Evolutionary conservation across 2,329 filamentous ascomycete species (phyloP), one percentile per base, ranked within the genome.

Genomic region (Chrysosporium queenslandicum): DNA sequence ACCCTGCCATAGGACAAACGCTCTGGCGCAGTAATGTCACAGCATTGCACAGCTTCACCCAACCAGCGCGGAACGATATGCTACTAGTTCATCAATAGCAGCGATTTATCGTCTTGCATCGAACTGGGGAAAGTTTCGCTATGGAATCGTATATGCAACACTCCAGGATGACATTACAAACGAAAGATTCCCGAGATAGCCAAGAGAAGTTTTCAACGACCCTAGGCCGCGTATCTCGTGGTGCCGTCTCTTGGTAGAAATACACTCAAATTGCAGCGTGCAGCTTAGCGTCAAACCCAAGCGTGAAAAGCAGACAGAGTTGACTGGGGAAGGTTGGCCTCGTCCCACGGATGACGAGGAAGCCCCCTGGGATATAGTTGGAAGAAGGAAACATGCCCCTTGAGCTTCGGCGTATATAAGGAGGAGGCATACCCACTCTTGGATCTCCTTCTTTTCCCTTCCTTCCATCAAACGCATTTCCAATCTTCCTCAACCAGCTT

Each of bases 341-440:
- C n/a, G 27, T 30, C 42, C 20, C 43, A 34, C 14, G 18, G 43
- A 46, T 46, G 30, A 9, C 14, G 20, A 14, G 20, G 2, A 43
- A 16, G 27, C 5, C 27, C 27, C 27, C 27, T 29, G 27, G 27
- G 27, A n/a, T n/a, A n/a, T n/a, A 18, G 25, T 30, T 43, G 43
- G 29, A 46, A 46, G 43, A 46, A 46, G 29, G 8, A 46, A 46
- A 46, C 30, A 46, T 46, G n/a, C n/a, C n/a, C n/a, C 42, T 41
- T 25, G 18, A 7, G 11, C 20, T 25, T 12, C 18, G 6, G 27
- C 18, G 23, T 47, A 47, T 47, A 47, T 36, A 27, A 27, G 20
- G 32, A 30, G 18, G 20, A 18, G 16, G 11, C 18, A 47, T 20
- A 21, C 23, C 45, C 45, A 25, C 45, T 23, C 29, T 21, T 36